Evolutionary conservation across 1,284 basidiomycete genomes (phyloP), one percentile per base, ranked within the genome.

Genomic region (Vanrija sp.): DNA sequence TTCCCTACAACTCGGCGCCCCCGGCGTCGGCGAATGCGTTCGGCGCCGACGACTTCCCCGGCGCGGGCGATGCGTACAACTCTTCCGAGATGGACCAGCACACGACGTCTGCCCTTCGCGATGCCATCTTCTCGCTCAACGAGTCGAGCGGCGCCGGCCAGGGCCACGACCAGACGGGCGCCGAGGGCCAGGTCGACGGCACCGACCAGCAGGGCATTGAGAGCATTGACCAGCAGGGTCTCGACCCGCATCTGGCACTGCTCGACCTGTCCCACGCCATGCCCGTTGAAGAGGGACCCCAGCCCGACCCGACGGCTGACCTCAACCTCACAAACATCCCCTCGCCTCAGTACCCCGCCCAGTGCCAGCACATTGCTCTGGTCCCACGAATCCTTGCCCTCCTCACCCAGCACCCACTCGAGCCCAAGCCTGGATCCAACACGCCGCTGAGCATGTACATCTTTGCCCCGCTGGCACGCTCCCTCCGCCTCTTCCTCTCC

Each of bases 81-180:
- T 61, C 65, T 4, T 55, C 63, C 20, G 72, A 73, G 49, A 75
- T 73, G 66, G 72, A 75, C 49, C 71, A 71, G 54, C 72, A 75
- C 57, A 72, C 72, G 23, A 74, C 72, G 1, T 75, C 72, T 6
- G 72, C 72, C 3, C 61, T 75, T 4, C 67, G 72, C 25, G 72
- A 75, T 45, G 72, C 72, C 52, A 75, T 75, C 47, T 75, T 75
- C 62, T 71, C 68, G n/a, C 62, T 75, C 19, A 71, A 72, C 61
- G 71, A 73, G 52, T 69, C 67, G 24, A 57, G 59, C 15, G 57
- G 45, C 25, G 59, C 53, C 18, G 57, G 49, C n/a, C 62, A 54
- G 14, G 53, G 55, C 42, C 15, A 54, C 19, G 62, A 63, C 7
- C 61, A 54, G 3, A 56, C 53, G 4, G 56, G 57, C 14, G 54